These are phyloP conservation scores for Sugiyamaella smithiae DNA, from an alignment of 805 yeast species.

Conservation along the genomic window DNA sequence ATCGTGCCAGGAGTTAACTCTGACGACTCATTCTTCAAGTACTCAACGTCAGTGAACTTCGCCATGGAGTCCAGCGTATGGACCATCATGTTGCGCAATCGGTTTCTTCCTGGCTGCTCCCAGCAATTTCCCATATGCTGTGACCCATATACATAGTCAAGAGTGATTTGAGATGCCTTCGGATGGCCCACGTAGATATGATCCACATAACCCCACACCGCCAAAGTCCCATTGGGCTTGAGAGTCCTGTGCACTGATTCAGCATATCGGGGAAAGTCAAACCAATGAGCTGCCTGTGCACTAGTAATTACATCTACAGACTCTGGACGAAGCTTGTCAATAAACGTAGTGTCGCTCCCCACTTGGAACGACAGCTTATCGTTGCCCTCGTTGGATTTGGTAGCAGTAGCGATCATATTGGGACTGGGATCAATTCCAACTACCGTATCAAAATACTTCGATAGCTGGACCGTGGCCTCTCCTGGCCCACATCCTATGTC, in stretches of 20 bases:
- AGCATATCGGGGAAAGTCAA: slow-evolving; percentile 55
- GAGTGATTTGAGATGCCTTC: slow-evolving; percentile 52
- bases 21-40: slow-evolving; percentile 31
- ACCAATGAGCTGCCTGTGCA: slow-evolving; percentile 92
- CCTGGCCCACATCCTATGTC: slow-evolving; percentile 87
- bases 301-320: slow-evolving; percentile 65
- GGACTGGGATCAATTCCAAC: slow-evolving; percentile 63
- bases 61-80: slow-evolving; percentile 45
- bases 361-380: slow-evolving; percentile 12
- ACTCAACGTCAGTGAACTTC: slow-evolving; percentile 41
- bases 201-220: slow-evolving; percentile 78
- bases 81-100: slow-evolving; percentile 45
- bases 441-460: slow-evolving; percentile 45
- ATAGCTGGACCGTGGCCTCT: slow-evolving; percentile 57
- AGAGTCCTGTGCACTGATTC: slow-evolving; percentile 48
- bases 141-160: slow-evolving; percentile 51
- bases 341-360: slow-evolving; percentile 27
- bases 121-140: slow-evolving; percentile 55
- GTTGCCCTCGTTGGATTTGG: slow-evolving; percentile 14
- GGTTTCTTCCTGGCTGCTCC: slow-evolving; percentile 78
- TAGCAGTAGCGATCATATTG: slow-evolving; percentile 53
- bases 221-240: slow-evolving; percentile 62
- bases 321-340: slow-evolving; percentile 21
- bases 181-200: slow-evolving; percentile 55
- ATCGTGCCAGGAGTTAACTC: slow-evolving; percentile 21